Percentiles rank a stretch among this genome's conserved stretches.
phyloP scores from a whole-genome alignment of 352 stramenopile genomes.

The Globisporangium paroecandrum region DNA sequence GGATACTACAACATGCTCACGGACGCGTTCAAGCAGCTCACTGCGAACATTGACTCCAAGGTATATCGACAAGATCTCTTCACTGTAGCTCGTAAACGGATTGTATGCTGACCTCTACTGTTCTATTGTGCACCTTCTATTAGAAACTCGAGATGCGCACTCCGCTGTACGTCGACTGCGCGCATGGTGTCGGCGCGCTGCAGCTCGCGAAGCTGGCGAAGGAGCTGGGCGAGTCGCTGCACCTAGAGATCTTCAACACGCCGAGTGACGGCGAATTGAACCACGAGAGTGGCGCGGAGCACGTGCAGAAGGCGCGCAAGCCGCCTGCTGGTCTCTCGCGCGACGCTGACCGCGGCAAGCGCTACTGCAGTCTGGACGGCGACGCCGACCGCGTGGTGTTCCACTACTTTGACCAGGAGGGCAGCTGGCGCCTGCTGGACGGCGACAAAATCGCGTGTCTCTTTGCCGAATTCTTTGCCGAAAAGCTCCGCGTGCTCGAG shows the following conservation, averaged over 20 bases:
- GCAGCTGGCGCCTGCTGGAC: conserved; percentile 90
- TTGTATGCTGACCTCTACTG: neutral
- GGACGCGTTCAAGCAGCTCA: conserved; percentile 90
- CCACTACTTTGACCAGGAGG: conserved; percentile 87
- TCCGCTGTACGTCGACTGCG: conserved; percentile 90
- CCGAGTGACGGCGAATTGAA: conserved; percentile 92
- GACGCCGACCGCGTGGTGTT: conserved; percentile 99
- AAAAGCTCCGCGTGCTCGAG: conserved; percentile 82
- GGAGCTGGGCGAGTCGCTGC: conserved; percentile 74
- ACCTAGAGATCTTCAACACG: conserved; percentile 80
- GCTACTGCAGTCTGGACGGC: conserved; percentile 95
- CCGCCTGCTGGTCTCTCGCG: conserved; percentile 63
- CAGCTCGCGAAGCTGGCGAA: conserved; percentile 77
- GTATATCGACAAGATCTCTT: conserved; percentile 17
- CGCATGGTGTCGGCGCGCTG: conserved; percentile 89
- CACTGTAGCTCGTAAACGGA: no score
- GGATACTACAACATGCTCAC: conserved; percentile 96
- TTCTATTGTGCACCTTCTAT: neutral
- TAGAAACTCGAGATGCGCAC: conserved; percentile 74
- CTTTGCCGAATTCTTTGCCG: conserved; percentile 92
- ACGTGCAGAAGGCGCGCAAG: conserved; percentile 94
- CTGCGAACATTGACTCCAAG: conserved; percentile 74
- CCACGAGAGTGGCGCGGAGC: conserved; percentile 94
- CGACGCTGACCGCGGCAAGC: conserved; percentile 66
- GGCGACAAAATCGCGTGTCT: conserved; percentile 98